phyloP scores from a whole-genome alignment of 306 rosid species.

The Lupinus albus region DNA sequence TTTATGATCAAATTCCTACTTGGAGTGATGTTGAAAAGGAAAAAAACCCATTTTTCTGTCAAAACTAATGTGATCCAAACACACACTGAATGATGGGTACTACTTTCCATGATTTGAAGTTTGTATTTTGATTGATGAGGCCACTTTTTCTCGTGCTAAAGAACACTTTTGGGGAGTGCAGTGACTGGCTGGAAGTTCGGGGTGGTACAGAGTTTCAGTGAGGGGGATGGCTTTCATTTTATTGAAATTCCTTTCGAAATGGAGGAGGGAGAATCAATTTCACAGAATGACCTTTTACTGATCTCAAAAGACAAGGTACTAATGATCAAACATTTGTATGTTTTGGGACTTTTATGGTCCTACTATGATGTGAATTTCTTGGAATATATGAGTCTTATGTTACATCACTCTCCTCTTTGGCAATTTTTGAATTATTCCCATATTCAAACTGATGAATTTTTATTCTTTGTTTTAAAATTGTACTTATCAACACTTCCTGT shows the following conservation, averaged over 20 bases:
- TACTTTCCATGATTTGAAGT: conserved; percentile 16
- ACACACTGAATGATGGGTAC: neutral
- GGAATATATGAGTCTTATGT: neutral
- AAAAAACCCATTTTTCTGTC: too few relatives aligned
- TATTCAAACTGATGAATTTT: conserved; percentile 27
- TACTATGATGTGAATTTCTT: neutral
- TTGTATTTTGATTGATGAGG: conserved; percentile 17
- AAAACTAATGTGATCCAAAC: neutral
- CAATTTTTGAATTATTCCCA: conserved; percentile 8
- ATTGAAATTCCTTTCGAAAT: conserved; percentile 53
- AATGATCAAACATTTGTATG: conserved; percentile 19
- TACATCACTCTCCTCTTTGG: conserved; percentile 7
- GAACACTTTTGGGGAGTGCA: conserved; percentile 42
- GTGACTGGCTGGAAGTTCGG: conserved; percentile 69
- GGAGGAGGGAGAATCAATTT: conserved; percentile 52
- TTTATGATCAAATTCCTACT: neutral
- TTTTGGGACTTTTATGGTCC: conserved; percentile 14
- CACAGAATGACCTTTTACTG: conserved; percentile 79
- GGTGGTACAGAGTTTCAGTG: conserved; percentile 60
- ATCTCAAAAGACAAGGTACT: conserved; percentile 75
- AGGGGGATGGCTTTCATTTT: conserved; percentile 76
- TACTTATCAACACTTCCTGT: neutral
- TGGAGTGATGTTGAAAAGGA: neutral
- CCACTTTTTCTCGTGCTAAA: conserved; percentile 33
- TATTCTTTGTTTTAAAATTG: neutral